Evolutionary conservation across 768 basidiomycete species (phyloP).

Genomic region (Boletus rubescentipes): DNA sequence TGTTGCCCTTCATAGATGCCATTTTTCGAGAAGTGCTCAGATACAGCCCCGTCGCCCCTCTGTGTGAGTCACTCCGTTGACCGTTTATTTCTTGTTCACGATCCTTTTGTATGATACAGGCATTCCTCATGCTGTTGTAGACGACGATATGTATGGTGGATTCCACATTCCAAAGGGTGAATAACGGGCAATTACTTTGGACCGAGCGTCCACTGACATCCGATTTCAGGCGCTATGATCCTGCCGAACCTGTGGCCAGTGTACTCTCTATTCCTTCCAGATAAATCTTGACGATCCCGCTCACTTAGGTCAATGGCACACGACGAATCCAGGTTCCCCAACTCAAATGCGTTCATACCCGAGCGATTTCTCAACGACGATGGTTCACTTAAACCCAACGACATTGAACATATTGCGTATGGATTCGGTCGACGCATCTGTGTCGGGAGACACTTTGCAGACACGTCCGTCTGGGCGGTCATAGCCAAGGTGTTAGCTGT

Average conservation of each 20-base stretch:
- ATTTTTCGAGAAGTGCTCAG: conserved; percentile 31
- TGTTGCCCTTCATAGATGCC: conserved; percentile 37
- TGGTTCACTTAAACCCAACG: conserved; percentile 3
- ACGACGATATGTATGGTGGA: conserved; percentile 18
- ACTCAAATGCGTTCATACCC: not conserved
- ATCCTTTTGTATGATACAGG: not conserved
- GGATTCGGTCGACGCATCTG: conserved; percentile 25
- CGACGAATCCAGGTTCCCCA: not conserved
- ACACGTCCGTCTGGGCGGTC: not conserved
- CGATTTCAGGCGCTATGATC: conserved; percentile 15
- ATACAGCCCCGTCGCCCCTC: conserved; percentile 1
- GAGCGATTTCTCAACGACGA: not conserved
- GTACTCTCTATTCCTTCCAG: not conserved
- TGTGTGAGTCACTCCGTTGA: not conserved
- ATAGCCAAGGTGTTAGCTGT: conserved; percentile 1
- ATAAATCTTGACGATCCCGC: not conserved
- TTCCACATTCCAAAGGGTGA: conserved; percentile 40
- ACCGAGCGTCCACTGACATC: not conserved
- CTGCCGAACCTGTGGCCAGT: conserved; percentile 30
- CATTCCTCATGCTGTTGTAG: conserved; percentile 2
- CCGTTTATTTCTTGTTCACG: no score
- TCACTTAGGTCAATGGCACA: not conserved
- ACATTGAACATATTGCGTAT: conserved; percentile 6
- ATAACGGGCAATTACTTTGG: not conserved
- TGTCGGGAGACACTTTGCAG: conserved; percentile 11